Evolutionary conservation across 2,329 filamentous ascomycete species (phyloP).

Genomic region (Beauveria sp.): DNA sequence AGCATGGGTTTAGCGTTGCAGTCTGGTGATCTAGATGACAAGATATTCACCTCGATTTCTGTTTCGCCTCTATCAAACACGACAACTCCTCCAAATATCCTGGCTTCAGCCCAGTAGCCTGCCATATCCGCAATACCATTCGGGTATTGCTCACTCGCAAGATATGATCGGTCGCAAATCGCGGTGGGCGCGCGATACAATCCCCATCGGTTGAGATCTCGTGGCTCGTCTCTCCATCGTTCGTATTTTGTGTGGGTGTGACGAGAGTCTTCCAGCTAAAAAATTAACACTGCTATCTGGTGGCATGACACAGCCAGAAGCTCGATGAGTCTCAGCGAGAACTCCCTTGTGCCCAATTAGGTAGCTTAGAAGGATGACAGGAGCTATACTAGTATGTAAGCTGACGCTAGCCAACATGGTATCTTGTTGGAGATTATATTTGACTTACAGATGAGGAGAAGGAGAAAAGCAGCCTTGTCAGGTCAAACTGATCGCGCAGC

Average conservation of each 20-base stretch:
- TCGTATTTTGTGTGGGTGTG: not conserved
- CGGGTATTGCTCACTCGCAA: constrained; percentile 20
- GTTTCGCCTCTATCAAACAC: constrained; percentile 21
- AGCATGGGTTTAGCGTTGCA: not conserved
- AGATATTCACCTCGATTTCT: constrained; percentile 13
- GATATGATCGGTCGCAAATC: not conserved
- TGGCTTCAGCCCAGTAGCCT: constrained; percentile 23
- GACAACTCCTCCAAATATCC: constrained; percentile 23
- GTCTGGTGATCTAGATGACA: not conserved
- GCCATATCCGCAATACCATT: constrained; percentile 16
- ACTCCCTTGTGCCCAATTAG: not conserved
- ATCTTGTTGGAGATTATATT: not conserved
- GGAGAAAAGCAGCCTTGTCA: not conserved
- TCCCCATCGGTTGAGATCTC: not conserved
- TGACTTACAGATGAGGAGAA: not conserved
- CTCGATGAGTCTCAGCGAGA: not conserved
- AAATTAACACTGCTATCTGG: not conserved
- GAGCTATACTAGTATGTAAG: not conserved
- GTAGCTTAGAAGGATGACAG: not conserved
- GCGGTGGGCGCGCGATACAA: not conserved
- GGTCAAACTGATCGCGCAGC: not conserved
- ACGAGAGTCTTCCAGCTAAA: not conserved
- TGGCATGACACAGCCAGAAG: not conserved
- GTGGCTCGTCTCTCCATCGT: not conserved
- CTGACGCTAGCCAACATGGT: not conserved